Percentiles rank a stretch among this genome's conserved stretches.
These are phyloP conservation scores for Coemansia sp. DNA, from an alignment of 192 early-diverging fungal genomes.

Conservation along the genomic window DNA sequence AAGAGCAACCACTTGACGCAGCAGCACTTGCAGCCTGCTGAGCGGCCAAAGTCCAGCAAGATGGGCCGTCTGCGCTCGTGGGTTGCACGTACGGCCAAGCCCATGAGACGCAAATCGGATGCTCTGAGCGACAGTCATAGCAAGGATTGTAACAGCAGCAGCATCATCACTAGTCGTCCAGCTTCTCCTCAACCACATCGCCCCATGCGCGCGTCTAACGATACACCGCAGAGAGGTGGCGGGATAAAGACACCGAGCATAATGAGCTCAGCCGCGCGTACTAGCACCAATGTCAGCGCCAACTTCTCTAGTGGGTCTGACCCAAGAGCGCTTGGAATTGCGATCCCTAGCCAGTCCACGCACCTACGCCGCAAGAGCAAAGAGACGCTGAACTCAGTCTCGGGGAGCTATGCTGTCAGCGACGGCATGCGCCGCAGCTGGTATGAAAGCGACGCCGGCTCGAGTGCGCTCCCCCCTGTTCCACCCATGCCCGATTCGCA, in stretches of 20 bases:
- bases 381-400: slow-evolving; percentile 35
- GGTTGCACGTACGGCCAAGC: slow-evolving; percentile 52
- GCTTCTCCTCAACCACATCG: slow-evolving; percentile 17
- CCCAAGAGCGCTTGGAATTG: slow-evolving; percentile 33
- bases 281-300: slow-evolving; percentile 20
- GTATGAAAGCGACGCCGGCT: slow-evolving; percentile 33
- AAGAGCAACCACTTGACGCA: slow-evolving; percentile 1
- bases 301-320: slow-evolving; percentile 24
- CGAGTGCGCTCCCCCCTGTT: slow-evolving; percentile 20
- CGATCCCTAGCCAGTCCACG: slow-evolving; percentile 9
- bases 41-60: slow-evolving; percentile 49
- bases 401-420: slow-evolving; percentile 14
- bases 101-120: slow-evolving; percentile 53
- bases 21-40: slow-evolving; percentile 17
- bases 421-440: slow-evolving; percentile 35
- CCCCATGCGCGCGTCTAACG: neutral
- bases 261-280: slow-evolving; percentile 10
- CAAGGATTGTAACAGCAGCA: slow-evolving; percentile 12
- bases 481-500: slow-evolving; percentile 18
- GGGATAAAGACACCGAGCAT: slow-evolving; percentile 3
- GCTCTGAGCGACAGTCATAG: slow-evolving; percentile 19
- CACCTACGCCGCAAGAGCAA: slow-evolving; percentile 47
- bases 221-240: neutral
- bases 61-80: slow-evolving; percentile 53
- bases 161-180: slow-evolving; percentile 13